Conservation (phyloP, 352 stramenopile genomes). For the Discostella stelligera region DNA sequence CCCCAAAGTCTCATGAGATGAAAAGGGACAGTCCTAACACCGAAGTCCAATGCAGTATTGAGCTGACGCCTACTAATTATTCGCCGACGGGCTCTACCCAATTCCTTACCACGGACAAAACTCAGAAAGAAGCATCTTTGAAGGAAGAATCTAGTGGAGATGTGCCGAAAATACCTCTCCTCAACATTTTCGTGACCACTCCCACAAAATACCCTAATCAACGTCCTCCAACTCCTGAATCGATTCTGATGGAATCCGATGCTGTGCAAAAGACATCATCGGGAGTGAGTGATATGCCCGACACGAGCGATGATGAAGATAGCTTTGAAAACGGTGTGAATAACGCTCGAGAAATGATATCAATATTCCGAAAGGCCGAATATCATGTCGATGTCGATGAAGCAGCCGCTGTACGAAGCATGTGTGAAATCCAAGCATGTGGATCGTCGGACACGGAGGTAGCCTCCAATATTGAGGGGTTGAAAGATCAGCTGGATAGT, state of each 20-base stretch:
- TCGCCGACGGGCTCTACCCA: no score
- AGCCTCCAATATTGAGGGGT: constrained; percentile 36
- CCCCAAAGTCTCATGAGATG: no score
- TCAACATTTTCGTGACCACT: not conserved
- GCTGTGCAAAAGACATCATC: not conserved
- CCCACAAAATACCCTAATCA: not conserved
- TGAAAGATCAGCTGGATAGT: constrained; percentile 5
- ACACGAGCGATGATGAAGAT: constrained; percentile 10
- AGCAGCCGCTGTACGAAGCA: not conserved
- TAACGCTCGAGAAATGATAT: no score
- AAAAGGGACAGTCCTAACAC: no score
- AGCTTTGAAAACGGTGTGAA: not conserved
- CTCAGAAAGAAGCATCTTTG: not conserved
- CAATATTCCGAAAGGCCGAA: constrained; percentile 19
- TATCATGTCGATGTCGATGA: constrained; percentile 4
- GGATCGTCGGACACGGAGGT: constrained; percentile 34
- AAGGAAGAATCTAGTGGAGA: not conserved
- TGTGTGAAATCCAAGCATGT: constrained; percentile 17
- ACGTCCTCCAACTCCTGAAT: constrained; percentile 4
- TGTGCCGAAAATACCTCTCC: not conserved
- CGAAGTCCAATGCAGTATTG: no score
- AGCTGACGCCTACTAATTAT: no score
- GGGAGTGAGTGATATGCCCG: not conserved
- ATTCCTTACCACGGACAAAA: not conserved
- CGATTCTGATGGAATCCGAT: not conserved